Base-by-base conservation (phyloP, 352 stramenopile genomes). In the Phytopythium ostracodes region DNA sequence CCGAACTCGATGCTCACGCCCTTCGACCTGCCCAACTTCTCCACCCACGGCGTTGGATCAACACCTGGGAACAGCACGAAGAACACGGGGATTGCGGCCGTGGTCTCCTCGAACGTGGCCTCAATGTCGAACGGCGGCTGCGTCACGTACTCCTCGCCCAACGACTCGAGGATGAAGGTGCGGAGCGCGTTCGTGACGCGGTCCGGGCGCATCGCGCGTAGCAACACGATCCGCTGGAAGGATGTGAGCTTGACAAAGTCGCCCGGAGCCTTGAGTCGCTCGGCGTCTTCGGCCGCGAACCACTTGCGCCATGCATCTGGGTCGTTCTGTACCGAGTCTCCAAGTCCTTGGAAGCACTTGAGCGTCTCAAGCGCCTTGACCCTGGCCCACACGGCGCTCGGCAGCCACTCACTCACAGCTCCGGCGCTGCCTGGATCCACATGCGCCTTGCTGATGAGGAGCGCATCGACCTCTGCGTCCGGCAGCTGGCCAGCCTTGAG, bases 251-350 rank as follows among this genome's bases (percentile, higher is more conserved):
- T 95, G 11, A 79, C 54, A 52, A 96, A 97, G 65, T 98, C 94
- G 5, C 96, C 96, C 35, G 97, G 97, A 2, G 99, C 79, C 61
- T 97, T 97, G 27, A 94, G 85, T 20, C 87, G 76, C 75, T 99
- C 97, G 2, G 93, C 93, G 59, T 98, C 93, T 72, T 98, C 94
- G 0, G 92, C 80, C 38, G 98, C 93, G 74, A 99, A 99, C 94
- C 94, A 99, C 67, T 92, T 89, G 31, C 84, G 69, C 96, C 97
- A 99, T 38, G 98, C 96, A 63, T 99, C 97, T 2, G 92, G 95
- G 54, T 99, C 96, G 53, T 93, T 97, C 67, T 99, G 97, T 69
- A 99, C 98, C 24, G 82, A 88, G 73, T 99, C 96, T 9, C 94
- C 94, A 11, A 99, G 69, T 42, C 89, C 91, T 51, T 92, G 72